Conservation (phyloP, 805 yeast genomes). For the Monosporozyma servazzii region DNA sequence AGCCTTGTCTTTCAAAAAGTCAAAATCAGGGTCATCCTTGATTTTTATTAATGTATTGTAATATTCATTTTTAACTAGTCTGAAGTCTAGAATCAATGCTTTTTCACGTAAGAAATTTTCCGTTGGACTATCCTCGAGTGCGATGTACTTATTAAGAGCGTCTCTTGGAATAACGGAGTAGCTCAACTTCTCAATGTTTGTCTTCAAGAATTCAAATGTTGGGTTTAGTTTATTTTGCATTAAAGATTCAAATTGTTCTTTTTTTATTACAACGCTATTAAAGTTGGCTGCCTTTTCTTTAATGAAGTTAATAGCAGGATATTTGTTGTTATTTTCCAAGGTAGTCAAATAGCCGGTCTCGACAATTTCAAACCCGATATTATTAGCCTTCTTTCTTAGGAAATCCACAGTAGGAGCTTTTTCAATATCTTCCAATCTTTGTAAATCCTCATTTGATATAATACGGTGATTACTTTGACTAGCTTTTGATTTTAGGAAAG, state of each 20-base stretch:
- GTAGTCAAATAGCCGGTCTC: constrained; percentile 1
- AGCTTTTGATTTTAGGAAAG: background rate
- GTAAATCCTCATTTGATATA: background rate
- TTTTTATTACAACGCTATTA: background rate
- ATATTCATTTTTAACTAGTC: background rate
- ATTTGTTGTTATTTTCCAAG: constrained; percentile 3
- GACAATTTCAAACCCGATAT: background rate
- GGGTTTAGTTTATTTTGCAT: constrained; percentile 10
- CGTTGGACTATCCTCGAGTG: constrained; percentile 9
- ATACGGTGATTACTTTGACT: background rate
- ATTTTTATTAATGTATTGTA: background rate
- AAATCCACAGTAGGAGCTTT: background rate
- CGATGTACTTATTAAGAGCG: background rate
- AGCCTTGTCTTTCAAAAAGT: constrained; percentile 8
- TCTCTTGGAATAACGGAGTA: background rate
- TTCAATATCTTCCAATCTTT: background rate
- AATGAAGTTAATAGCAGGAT: background rate
- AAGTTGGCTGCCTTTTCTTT: background rate
- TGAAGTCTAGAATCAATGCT: constrained; percentile 9
- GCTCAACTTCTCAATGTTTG: constrained; percentile 4
- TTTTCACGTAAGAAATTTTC: constrained; percentile 20
- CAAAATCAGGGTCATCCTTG: constrained; percentile 8
- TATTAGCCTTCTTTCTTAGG: background rate
- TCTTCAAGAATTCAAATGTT: constrained; percentile 10
- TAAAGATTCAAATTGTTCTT: constrained; percentile 9